These are phyloP conservation scores for Pharus latifolius DNA, from an alignment of 176 grass and related monocot species.

Conservation along the genomic window DNA sequence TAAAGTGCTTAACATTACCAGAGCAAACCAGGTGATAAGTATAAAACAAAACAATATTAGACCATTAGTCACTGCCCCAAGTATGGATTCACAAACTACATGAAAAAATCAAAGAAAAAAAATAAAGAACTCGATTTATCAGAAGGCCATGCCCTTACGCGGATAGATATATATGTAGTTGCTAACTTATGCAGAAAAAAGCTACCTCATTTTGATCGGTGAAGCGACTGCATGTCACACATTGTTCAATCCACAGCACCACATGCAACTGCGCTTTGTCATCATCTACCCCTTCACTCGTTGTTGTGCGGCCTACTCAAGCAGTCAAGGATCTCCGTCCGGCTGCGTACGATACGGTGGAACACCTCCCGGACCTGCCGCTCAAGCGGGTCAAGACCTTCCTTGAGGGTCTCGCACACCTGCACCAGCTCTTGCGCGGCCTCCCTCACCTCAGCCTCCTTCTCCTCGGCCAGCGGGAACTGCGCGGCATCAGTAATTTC, in stretches of 20 bases:
- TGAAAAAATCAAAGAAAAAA: slow-evolving; percentile 4
- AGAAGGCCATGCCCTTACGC: slow-evolving; percentile 13
- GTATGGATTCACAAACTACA: slow-evolving; percentile 47
- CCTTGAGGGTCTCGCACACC: slow-evolving; percentile 52
- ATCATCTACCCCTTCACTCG: slow-evolving; percentile 6
- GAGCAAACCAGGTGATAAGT: background rate
- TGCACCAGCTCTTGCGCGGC: slow-evolving; percentile 42
- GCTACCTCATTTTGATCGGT: slow-evolving; percentile 13
- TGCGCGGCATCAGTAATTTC: slow-evolving; percentile 58
- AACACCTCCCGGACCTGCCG: slow-evolving; percentile 76
- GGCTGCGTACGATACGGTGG: slow-evolving; percentile 61
- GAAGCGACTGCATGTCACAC: background rate
- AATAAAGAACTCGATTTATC: slow-evolving; percentile 26
- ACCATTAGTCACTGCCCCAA: slow-evolving; percentile 9
- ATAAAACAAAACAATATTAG: slow-evolving; percentile 32
- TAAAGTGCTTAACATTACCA: background rate
- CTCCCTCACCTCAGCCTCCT: slow-evolving; percentile 49
- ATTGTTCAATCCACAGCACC: background rate
- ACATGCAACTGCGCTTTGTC: background rate
- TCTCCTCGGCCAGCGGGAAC: slow-evolving; percentile 47
- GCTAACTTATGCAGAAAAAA: slow-evolving; percentile 16
- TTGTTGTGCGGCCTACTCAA: slow-evolving; percentile 35
- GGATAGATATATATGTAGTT: slow-evolving; percentile 26
- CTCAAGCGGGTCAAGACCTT: slow-evolving; percentile 77
- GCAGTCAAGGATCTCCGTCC: slow-evolving; percentile 74